Evolutionary conservation across 768 basidiomycete genomes (phyloP).

Genomic region (Lactarius quietus): DNA sequence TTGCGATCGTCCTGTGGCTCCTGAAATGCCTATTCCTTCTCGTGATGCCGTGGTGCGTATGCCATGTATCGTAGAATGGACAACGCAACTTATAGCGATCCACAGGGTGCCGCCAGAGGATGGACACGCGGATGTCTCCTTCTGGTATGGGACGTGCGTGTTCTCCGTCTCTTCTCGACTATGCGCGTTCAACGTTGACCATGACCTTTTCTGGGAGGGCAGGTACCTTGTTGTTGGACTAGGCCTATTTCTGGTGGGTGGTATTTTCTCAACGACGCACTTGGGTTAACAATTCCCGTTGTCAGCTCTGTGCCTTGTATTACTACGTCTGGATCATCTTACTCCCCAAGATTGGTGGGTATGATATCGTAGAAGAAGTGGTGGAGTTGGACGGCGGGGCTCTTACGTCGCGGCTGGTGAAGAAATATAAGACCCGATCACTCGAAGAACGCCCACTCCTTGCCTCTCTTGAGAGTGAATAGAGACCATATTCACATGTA

Average conservation of each 20-base stretch:
- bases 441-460: constrained; percentile 26
- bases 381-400: constrained; percentile 21
- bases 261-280: background rate
- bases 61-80: background rate
- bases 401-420: constrained; percentile 21
- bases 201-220: background rate
- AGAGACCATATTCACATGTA: constrained; percentile 1
- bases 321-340: constrained; percentile 42
- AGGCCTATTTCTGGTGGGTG: constrained; percentile 30
- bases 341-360: constrained; percentile 42
- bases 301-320: constrained; percentile 30
- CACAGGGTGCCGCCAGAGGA: constrained; percentile 31
- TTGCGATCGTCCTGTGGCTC: constrained; percentile 29
- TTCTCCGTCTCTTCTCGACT: background rate
- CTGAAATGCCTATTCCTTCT: constrained; percentile 31
- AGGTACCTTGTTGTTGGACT: constrained; percentile 33
- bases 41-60: constrained; percentile 35
- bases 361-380: constrained; percentile 45
- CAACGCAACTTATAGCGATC: background rate
- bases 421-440: constrained; percentile 12
- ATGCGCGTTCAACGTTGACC: background rate
- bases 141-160: constrained; percentile 32
- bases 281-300: background rate
- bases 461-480: background rate
- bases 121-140: constrained; percentile 33